phyloP scores from a whole-genome alignment of 805 yeast species.

The Yarrowia alimentaria region DNA sequence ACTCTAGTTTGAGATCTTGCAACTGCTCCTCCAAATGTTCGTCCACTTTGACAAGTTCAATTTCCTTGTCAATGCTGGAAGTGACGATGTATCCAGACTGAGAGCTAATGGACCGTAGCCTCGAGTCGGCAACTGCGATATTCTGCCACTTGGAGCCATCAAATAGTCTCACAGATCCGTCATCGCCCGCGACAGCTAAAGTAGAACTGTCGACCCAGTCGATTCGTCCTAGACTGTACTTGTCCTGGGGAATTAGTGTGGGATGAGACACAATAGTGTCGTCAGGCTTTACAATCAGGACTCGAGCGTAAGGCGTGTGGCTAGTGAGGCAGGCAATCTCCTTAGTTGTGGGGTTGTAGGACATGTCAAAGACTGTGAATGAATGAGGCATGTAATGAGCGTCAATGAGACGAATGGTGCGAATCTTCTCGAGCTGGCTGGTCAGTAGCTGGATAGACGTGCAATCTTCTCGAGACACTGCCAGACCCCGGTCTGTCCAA shows the following conservation, averaged over 20 bases:
- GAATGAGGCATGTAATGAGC: constrained; percentile 20
- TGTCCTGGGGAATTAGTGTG: constrained; percentile 21
- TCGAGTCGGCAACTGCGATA: background rate
- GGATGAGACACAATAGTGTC: constrained; percentile 2
- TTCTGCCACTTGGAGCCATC: background rate
- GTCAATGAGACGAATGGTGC: constrained; percentile 14
- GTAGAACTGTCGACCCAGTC: background rate
- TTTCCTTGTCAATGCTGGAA: constrained; percentile 7
- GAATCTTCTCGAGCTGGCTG: background rate
- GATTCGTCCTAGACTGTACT: constrained; percentile 15
- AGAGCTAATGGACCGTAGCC: constrained; percentile 9
- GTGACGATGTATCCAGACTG: background rate
- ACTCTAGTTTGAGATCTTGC: background rate
- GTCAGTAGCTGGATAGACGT: constrained; percentile 9
- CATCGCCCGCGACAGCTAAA: constrained; percentile 18
- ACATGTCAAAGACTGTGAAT: constrained; percentile 22
- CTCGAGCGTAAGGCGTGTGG: constrained; percentile 16
- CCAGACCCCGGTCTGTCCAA: constrained; percentile 8
- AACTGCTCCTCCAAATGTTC: background rate
- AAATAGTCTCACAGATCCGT: constrained; percentile 8
- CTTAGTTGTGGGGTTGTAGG: background rate
- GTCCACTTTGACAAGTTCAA: background rate
- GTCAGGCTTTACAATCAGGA: constrained; percentile 1
- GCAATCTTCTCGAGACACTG: constrained; percentile 18
- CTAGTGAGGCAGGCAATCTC: constrained; percentile 11